Base-by-base conservation (phyloP, 257 asterid genomes). In the Rhazya stricta region DNA sequence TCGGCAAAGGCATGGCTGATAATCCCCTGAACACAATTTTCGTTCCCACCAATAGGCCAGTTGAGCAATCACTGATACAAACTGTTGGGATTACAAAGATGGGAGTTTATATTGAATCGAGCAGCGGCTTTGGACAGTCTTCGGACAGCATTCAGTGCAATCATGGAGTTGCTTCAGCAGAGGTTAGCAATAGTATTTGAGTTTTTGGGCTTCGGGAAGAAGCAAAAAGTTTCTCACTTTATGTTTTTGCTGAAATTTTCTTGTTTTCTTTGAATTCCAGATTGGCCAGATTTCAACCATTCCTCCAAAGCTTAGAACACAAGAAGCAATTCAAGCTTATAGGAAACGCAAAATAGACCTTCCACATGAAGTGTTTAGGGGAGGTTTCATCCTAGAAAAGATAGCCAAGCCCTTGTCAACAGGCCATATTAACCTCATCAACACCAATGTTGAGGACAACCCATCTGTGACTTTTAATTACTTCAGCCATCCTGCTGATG, bases 71-170 rank as follows among this genome's bases (percentile, higher is more conserved):
- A 3, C 75, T 95, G 23, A 95, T 95, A 77, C 94, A 95, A 62
- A 88, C 96, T 1, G 99, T 95, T 46, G 99, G 99, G 7, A 92
- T 95, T 30, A 92, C 99, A 8, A 89, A 91, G 81, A 23, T 43
- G 78, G 99, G 98, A 18, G 98, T 95, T 43, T 95, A 95, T 69
- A 85, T 95, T 75, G 99, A 95, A 79, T 96, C 99, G 16, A 95
- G 98, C 85, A 85, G 95, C 74, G 99, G 99, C 48, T 95, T 83
- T 71, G 98, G 99, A 67, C 99, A 95, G 83, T 84, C 91, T 4
- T 23, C 41, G 19, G 90, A 91, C 45, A 91, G 97, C 73, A 95
- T 95, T 56, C 89, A 77, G 36, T 84, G 94, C 71, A 71, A 95
- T 80, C 98, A 95, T 43, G 98, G 96, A 65, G 82, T 92, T 18